Conservation (phyloP, 306 rosid species). For the Dryas octopetala region DNA sequence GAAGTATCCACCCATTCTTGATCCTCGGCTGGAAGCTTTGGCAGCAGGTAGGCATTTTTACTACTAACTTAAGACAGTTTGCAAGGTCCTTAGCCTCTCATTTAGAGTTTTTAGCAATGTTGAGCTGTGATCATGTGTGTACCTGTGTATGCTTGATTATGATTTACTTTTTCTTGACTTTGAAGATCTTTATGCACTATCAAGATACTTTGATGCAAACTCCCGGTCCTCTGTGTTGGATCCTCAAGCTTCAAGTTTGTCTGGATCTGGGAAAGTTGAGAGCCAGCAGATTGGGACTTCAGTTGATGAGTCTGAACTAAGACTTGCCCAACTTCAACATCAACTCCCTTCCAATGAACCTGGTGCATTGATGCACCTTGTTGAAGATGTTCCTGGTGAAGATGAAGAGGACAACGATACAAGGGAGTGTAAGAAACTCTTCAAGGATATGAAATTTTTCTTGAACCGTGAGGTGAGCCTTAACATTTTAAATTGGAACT, state of each 20-base stretch:
- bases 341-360: slow-evolving; percentile 90
- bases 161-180: slow-evolving; percentile 10
- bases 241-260: slow-evolving; percentile 44
- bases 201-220: slow-evolving; percentile 59
- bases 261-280: slow-evolving; percentile 46
- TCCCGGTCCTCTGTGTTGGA: slow-evolving; percentile 36
- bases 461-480: slow-evolving; percentile 83
- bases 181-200: slow-evolving; percentile 79
- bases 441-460: slow-evolving; percentile 75
- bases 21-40: slow-evolving; percentile 72
- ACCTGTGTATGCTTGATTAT: background rate
- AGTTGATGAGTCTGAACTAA: slow-evolving; percentile 56
- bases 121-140: slow-evolving; percentile 7
- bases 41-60: slow-evolving; percentile 58
- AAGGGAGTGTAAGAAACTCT: slow-evolving; percentile 66
- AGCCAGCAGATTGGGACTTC: slow-evolving; percentile 33
- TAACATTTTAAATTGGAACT: background rate
- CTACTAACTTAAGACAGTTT: background rate
- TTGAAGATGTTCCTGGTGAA: slow-evolving; percentile 55
- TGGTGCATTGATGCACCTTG: slow-evolving; percentile 80
- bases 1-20: slow-evolving; percentile 85
- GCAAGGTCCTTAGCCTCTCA: background rate
- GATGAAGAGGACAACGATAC: slow-evolving; percentile 82
- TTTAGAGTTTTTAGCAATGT: slow-evolving; percentile 5
- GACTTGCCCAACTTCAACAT: slow-evolving; percentile 95